A percentile compares a stretch with the other conserved stretches of the same genome.
phyloP scores from a whole-genome alignment of 2,329 filamentous ascomycete genomes.

The Exophiala alcalophila region DNA sequence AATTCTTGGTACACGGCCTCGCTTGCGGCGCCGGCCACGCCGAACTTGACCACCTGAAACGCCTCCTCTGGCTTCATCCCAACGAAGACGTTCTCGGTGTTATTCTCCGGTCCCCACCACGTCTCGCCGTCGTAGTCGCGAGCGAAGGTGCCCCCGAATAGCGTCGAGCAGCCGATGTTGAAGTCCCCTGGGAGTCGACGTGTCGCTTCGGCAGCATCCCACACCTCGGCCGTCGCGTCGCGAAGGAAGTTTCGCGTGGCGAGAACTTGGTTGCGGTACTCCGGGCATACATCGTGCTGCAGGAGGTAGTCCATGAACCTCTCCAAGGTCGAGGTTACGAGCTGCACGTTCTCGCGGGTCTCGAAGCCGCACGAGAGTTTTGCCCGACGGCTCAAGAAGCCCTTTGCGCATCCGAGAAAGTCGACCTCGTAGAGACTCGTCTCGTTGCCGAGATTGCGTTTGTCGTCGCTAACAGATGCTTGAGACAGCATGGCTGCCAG shows the following conservation, averaged over 20 bases:
- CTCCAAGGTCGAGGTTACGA: constrained; percentile 65
- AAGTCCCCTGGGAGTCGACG: constrained; percentile 69
- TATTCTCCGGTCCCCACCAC: constrained; percentile 40
- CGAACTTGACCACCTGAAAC: constrained; percentile 50
- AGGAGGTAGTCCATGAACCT: constrained; percentile 89
- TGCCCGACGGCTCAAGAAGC: constrained; percentile 66
- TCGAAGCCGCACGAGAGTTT: constrained; percentile 57
- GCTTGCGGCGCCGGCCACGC: constrained; percentile 47
- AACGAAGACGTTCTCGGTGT: constrained; percentile 30
- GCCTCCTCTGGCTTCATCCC: constrained; percentile 49
- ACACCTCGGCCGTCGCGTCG: constrained; percentile 64
- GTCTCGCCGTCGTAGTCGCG: constrained; percentile 40
- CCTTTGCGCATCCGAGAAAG: constrained; percentile 72
- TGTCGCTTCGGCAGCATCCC: constrained; percentile 53
- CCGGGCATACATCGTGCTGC: constrained; percentile 80
- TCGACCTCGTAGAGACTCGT: constrained; percentile 68
- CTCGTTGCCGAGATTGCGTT: constrained; percentile 36
- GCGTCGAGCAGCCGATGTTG: constrained; percentile 68
- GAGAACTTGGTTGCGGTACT: constrained; percentile 67
- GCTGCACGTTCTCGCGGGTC: constrained; percentile 51
- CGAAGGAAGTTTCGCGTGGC: constrained; percentile 66
- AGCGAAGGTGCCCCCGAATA: constrained; percentile 60
- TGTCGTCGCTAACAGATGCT: constrained; percentile 47
- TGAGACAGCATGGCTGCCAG: constrained; percentile 61
- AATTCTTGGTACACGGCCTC: constrained; percentile 41